Evolutionary conservation across 164 flowering plant genomes (phyloP).

Genomic region (Liquidambar formosana): DNA sequence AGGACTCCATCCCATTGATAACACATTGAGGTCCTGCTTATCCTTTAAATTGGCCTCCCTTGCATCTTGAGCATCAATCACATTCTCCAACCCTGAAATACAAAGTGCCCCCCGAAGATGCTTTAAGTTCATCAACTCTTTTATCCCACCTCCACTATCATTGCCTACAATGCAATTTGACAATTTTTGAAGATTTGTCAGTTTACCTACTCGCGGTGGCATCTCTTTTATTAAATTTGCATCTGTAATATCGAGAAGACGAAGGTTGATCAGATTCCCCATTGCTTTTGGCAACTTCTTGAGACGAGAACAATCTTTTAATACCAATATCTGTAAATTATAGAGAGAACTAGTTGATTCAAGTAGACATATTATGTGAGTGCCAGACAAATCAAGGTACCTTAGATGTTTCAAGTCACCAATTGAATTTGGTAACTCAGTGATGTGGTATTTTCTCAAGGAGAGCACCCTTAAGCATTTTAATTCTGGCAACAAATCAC

Average conservation of each 20-base stretch:
- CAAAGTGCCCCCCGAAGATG: not conserved
- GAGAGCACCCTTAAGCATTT: constrained; percentile 22
- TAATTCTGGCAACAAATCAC: constrained; percentile 16
- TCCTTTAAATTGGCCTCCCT: constrained; percentile 12
- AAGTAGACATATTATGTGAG: constrained; percentile 4
- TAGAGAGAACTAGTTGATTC: not conserved
- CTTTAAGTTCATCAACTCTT: constrained; percentile 5
- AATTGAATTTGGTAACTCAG: constrained; percentile 12
- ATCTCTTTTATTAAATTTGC: not conserved
- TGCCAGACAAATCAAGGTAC: constrained; percentile 13
- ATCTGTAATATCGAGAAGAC: constrained; percentile 7
- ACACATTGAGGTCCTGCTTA: constrained; percentile 8
- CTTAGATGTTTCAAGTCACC: constrained; percentile 14
- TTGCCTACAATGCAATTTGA: constrained; percentile 1
- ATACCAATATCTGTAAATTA: constrained; percentile 15
- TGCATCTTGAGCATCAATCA: constrained; percentile 10
- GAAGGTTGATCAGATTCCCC: constrained; percentile 10
- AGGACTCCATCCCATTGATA: constrained; percentile 13
- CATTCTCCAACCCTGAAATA: constrained; percentile 16
- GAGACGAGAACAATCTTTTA: not conserved
- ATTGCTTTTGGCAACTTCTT: not conserved
- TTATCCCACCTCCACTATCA: not conserved
- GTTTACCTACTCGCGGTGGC: not conserved
- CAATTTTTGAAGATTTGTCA: constrained; percentile 6
- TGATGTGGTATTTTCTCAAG: constrained; percentile 3